Evolutionary conservation across 1,139 yeast genomes (phyloP), one percentile per base, ranked within the genome.

Genomic region (Eremothecium sinecaudum): DNA sequence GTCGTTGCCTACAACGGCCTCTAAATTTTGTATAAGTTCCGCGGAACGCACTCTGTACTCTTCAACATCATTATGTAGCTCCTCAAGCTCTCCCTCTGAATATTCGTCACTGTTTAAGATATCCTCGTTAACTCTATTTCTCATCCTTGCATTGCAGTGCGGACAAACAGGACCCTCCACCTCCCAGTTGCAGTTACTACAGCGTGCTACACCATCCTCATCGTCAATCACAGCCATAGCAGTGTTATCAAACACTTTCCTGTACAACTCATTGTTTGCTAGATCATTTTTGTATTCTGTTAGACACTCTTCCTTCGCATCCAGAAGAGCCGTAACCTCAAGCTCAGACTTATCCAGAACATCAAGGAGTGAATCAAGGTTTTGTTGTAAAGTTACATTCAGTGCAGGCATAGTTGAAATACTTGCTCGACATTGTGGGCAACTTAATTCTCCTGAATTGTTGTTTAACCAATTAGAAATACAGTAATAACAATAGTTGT

Each of bases 171-270:
- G 57, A 0, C 79, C 44, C 25, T 45, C 45, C 9, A 80, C 75
- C 51, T 83, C 94, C 93, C 93, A 82, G 47, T 76, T 83, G 53
- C 94, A 83, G 36, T 71, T 67, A 2, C 83, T 74, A 51, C 94
- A 83, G 37, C 94, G 61, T 0, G 80, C 74, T 5, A 83, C 86
- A 2, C 87, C 90, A 52, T 83, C 94, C 17, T 75, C 76, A 21
- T 60, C 63, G 34, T 64, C 69, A 35, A 79, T 80, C 2, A 77
- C 61, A 0, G 77, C 75, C 21, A 66, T 55, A 1, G 73, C 70
- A 16, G 69, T 58, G 24, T 49, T 50, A 15, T 63, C 58, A 53
- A 79, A 79, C 5, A 69, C 52, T 20, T 64, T 66, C 1, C 68
- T 71, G 56, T 73, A 75, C 22, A 75, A 46, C 2, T 51, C 49